Evolutionary conservation across 129 eudicot species (phyloP).

Genomic region (Chrysanthemum lavandulifolium): DNA sequence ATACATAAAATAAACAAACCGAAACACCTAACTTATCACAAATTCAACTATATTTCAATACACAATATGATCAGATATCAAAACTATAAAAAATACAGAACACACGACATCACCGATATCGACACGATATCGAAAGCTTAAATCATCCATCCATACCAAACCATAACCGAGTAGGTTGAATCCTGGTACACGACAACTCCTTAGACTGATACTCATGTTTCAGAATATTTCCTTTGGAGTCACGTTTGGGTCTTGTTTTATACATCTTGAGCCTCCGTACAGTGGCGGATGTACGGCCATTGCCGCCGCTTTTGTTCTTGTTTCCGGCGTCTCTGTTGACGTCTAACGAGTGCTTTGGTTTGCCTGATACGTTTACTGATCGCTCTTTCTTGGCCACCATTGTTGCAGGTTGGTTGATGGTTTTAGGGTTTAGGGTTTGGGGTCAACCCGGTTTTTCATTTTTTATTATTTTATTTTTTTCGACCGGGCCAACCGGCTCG

Average conservation of each 20-base stretch:
- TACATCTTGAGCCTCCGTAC: constrained; percentile 99
- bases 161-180: constrained; percentile 74
- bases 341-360: constrained; percentile 91
- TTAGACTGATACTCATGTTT: constrained; percentile 66
- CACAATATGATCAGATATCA: no score
- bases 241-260: constrained; percentile 68
- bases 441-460: no score
- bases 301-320: constrained; percentile 48
- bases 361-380: constrained; percentile 80
- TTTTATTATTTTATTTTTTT: no score
- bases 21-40: no score
- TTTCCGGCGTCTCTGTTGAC: constrained; percentile 52
- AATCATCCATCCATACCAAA: constrained; percentile 45
- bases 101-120: no score
- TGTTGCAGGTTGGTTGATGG: not conserved
- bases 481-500: no score
- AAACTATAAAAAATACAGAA: no score
- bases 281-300: constrained; percentile 77
- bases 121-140: no score
- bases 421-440: no score
- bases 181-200: constrained; percentile 76
- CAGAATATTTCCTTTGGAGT: constrained; percentile 52
- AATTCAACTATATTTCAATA: no score
- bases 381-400: constrained; percentile 76
- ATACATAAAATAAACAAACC: no score